Evolutionary conservation across 345 rosid genomes (phyloP).

Genomic region (Gossypium anomalum): DNA sequence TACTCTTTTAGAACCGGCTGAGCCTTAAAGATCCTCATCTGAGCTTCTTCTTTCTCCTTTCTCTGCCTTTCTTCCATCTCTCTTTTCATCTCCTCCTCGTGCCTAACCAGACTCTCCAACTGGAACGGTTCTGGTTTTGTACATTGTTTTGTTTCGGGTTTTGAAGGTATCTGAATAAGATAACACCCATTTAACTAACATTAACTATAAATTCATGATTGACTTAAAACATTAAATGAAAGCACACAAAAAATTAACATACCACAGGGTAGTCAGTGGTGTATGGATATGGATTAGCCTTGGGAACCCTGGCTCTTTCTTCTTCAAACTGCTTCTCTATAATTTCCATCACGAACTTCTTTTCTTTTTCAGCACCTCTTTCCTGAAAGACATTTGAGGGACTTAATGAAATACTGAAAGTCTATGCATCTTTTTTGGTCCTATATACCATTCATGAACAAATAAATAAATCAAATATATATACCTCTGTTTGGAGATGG

Average conservation of each 20-base stretch:
- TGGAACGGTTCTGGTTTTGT: constrained; percentile 86
- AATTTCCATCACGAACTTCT: constrained; percentile 53
- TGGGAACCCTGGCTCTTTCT: constrained; percentile 71
- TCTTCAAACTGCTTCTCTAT: constrained; percentile 58
- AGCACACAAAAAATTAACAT: constrained; percentile 15
- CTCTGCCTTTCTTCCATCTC: constrained; percentile 76
- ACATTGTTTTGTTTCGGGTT: constrained; percentile 77
- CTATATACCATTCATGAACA: background rate
- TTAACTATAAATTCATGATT: background rate
- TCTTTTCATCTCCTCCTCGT: constrained; percentile 79
- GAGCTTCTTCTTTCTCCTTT: constrained; percentile 69
- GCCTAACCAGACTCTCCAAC: constrained; percentile 77
- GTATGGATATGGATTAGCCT: constrained; percentile 89
- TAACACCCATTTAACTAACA: background rate
- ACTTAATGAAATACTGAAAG: background rate
- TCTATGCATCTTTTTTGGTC: background rate
- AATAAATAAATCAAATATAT: background rate
- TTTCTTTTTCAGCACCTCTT: constrained; percentile 90
- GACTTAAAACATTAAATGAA: background rate
- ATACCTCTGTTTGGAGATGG: constrained; percentile 85
- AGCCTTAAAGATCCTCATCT: constrained; percentile 70
- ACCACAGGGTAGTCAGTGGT: constrained; percentile 98
- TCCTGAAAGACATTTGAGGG: constrained; percentile 41
- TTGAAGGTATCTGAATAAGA: constrained; percentile 68
- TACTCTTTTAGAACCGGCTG: constrained; percentile 78